These are phyloP conservation scores for Perkinsela sp. DNA, from an alignment of 208 protist genomes.

Conservation along the genomic window DNA sequence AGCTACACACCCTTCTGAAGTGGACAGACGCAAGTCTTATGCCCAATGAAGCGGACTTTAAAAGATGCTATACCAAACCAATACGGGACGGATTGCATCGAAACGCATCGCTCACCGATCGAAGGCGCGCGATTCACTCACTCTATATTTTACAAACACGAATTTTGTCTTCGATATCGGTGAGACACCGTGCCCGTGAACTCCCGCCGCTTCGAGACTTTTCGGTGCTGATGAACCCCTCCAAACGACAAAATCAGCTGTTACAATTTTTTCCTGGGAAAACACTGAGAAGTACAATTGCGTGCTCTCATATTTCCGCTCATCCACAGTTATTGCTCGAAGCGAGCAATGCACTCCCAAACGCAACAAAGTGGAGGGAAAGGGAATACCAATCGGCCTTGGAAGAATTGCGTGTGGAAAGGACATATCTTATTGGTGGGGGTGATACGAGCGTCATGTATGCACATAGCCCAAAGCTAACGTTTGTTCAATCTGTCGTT, in stretches of 20 bases:
- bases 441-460: background rate
- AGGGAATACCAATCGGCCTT: background rate
- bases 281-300: no score
- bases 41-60: slow-evolving; percentile 17
- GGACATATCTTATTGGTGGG: background rate
- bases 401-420: background rate
- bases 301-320: no score
- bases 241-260: no score
- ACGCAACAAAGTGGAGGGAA: background rate
- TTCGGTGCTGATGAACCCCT: no score
- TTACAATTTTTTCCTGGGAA: no score
- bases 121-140: slow-evolving; percentile 15
- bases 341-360: background rate
- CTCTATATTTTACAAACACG: slow-evolving; percentile 42
- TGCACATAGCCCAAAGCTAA: slow-evolving; percentile 31
- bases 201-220: slow-evolving; percentile 36
- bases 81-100: slow-evolving; percentile 40
- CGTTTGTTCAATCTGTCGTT: slow-evolving; percentile 23
- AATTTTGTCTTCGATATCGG: slow-evolving; percentile 52
- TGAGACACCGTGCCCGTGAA: slow-evolving; percentile 34
- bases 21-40: slow-evolving; percentile 25
- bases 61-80: slow-evolving; percentile 14
- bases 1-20: slow-evolving; percentile 43
- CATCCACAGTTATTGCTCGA: no score
- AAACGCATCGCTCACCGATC: slow-evolving; percentile 11